Evolutionary conservation across 495 filamentous ascomycete genomes (phyloP).

Genomic region (Aspergillus diversus): DNA sequence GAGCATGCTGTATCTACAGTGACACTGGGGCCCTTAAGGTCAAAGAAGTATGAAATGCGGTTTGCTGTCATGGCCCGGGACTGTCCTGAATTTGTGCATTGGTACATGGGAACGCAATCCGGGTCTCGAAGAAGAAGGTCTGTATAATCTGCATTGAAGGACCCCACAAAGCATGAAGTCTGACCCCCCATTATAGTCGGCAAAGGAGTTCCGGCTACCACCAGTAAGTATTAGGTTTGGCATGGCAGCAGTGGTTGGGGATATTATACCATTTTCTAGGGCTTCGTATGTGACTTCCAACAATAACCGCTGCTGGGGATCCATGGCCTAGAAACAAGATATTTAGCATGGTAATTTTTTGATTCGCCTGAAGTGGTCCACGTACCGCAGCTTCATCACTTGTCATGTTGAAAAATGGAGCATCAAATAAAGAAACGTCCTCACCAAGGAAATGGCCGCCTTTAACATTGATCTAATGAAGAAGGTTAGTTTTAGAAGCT

Average conservation of each 20-base stretch:
- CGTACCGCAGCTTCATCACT: constrained; percentile 49
- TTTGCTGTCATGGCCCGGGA: constrained; percentile 44
- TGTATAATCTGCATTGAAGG: constrained; percentile 13
- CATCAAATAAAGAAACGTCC: constrained; percentile 57
- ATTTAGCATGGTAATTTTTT: background rate
- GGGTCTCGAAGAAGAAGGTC: constrained; percentile 20
- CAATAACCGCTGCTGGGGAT: constrained; percentile 48
- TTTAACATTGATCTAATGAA: constrained; percentile 8
- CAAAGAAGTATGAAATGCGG: constrained; percentile 49
- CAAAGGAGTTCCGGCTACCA: constrained; percentile 31
- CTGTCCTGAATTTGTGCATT: constrained; percentile 17
- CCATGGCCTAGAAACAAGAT: constrained; percentile 27
- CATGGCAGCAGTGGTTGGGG: background rate
- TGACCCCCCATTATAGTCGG: constrained; percentile 25
- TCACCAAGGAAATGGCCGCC: constrained; percentile 50
- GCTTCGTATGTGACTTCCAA: constrained; percentile 63
- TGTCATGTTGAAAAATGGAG: constrained; percentile 57
- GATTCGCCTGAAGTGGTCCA: background rate
- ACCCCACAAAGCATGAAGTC: constrained; percentile 8
- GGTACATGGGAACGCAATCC: constrained; percentile 26
- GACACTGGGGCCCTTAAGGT: constrained; percentile 46
- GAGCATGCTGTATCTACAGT: constrained; percentile 57
- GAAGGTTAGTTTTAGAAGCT: background rate
- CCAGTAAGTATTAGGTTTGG: background rate
- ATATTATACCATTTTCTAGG: constrained; percentile 40